phyloP scores from a whole-genome alignment of 441 rosid species.

The Aquilaria agallochum region DNA sequence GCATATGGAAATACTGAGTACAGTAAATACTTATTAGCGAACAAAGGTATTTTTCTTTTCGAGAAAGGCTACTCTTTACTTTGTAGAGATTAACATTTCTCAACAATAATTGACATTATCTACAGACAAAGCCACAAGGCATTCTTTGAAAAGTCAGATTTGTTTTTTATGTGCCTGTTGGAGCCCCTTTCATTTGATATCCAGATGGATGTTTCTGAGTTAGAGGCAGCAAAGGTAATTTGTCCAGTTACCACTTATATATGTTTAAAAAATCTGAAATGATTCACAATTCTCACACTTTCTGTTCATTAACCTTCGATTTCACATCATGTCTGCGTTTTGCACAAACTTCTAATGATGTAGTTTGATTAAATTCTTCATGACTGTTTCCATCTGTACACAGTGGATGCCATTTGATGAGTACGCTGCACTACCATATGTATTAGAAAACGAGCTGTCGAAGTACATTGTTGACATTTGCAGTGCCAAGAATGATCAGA shows the following conservation, averaged over 20 bases:
- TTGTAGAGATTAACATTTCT: not conserved
- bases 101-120: slow-evolving; percentile 1
- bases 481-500: slow-evolving; percentile 43
- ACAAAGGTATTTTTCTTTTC: not conserved
- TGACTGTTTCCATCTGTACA: slow-evolving; percentile 15
- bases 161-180: slow-evolving; percentile 77
- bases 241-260: not conserved
- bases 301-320: no score
- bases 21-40: not conserved
- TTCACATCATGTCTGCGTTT: not conserved
- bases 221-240: slow-evolving; percentile 74
- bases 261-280: not conserved
- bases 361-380: slow-evolving; percentile 3
- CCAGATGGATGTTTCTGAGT: slow-evolving; percentile 65
- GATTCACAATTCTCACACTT: no score
- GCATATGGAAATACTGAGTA: not conserved
- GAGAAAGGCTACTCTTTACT: not conserved
- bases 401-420: slow-evolving; percentile 91
- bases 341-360: not conserved
- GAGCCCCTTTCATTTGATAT: slow-evolving; percentile 68
- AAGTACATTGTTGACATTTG: slow-evolving; percentile 42
- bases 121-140: slow-evolving; percentile 71
- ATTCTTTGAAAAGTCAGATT: slow-evolving; percentile 76
- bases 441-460: slow-evolving; percentile 38
- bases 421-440: slow-evolving; percentile 50